phyloP scores from a whole-genome alignment of 345 rosid species.

The Linum lewisii region DNA sequence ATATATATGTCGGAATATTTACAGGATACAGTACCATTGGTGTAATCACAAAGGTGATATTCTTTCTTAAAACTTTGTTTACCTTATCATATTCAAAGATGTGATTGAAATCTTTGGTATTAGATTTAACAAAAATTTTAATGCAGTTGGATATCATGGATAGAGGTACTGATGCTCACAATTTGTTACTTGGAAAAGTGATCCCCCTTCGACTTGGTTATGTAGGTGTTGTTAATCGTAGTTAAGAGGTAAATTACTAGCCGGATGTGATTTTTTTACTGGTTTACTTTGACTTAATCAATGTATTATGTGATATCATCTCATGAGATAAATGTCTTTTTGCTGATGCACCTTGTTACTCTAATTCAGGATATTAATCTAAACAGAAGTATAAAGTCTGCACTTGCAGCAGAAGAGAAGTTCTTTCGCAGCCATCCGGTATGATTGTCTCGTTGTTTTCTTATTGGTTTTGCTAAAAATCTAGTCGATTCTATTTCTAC shows the following conservation, averaged over 20 bases:
- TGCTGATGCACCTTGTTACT: not conserved
- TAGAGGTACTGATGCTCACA: too few relatives aligned
- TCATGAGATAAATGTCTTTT: not conserved
- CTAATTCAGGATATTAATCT: slow-evolving; percentile 61
- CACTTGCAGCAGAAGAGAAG: too few relatives aligned
- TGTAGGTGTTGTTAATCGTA: slow-evolving; percentile 62
- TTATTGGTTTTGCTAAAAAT: too few relatives aligned
- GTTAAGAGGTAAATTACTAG: too few relatives aligned
- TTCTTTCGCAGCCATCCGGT: too few relatives aligned
- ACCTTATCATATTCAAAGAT: not conserved
- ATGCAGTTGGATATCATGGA: slow-evolving; percentile 65
- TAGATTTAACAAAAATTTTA: slow-evolving; percentile 7
- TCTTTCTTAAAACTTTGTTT: slow-evolving; percentile 2
- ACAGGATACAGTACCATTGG: slow-evolving; percentile 64
- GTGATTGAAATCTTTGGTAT: slow-evolving; percentile 5
- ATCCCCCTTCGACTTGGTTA: slow-evolving; percentile 57
- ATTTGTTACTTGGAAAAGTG: slow-evolving; percentile 53
- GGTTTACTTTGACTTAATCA: too few relatives aligned
- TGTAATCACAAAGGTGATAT: slow-evolving; percentile 45
- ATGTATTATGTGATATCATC: too few relatives aligned
- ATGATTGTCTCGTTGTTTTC: slow-evolving; percentile 24
- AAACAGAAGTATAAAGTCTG: slow-evolving; percentile 87
- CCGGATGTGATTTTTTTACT: too few relatives aligned
- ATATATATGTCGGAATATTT: too few relatives aligned
- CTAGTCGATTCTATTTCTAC: too few relatives aligned